phyloP scores from a whole-genome alignment of 108 stramenopile species.

The Pelagomonas calceolata region DNA sequence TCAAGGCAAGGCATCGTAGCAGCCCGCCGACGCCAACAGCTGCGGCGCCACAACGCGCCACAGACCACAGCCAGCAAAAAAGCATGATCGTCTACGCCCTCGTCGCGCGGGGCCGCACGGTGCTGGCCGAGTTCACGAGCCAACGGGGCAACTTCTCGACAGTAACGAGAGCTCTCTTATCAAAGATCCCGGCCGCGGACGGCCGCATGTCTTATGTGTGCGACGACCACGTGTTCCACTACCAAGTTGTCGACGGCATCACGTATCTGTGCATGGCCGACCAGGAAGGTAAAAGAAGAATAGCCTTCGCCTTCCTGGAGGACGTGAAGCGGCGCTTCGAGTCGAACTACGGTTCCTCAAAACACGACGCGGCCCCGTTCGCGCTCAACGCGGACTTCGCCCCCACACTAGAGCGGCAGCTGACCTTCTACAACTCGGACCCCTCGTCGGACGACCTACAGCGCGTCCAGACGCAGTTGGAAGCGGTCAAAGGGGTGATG shows the following conservation, averaged over 20 bases:
- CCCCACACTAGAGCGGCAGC: constrained; percentile 54
- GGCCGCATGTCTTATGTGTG: constrained; percentile 70
- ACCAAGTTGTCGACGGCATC: constrained; percentile 71
- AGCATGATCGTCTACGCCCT: constrained; percentile 77
- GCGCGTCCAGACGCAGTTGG: constrained; percentile 74
- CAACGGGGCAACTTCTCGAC: constrained; percentile 96
- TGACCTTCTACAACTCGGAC: constrained; percentile 78
- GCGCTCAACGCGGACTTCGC: constrained; percentile 81
- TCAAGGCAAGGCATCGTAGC: no score
- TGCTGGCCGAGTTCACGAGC: constrained; percentile 85
- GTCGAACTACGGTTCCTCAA: constrained; percentile 63
- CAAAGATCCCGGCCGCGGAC: constrained; percentile 76
- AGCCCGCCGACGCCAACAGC: no score
- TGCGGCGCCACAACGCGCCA: no score
- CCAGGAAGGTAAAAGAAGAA: constrained; percentile 65
- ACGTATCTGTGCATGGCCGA: constrained; percentile 94
- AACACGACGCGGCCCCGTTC: constrained; percentile 82
- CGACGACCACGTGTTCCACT: constrained; percentile 70
- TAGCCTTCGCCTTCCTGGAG: constrained; percentile 87
- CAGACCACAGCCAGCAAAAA: no score
- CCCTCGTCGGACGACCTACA: constrained; percentile 57
- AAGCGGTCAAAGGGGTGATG: constrained; percentile 87
- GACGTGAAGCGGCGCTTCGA: constrained; percentile 73
- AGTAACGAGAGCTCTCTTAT: constrained; percentile 84
- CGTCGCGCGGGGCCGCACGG: constrained; percentile 84